These are phyloP conservation scores for Marasmius sp. DNA, from an alignment of 1,284 basidiomycete genomes.

Conservation along the genomic window DNA sequence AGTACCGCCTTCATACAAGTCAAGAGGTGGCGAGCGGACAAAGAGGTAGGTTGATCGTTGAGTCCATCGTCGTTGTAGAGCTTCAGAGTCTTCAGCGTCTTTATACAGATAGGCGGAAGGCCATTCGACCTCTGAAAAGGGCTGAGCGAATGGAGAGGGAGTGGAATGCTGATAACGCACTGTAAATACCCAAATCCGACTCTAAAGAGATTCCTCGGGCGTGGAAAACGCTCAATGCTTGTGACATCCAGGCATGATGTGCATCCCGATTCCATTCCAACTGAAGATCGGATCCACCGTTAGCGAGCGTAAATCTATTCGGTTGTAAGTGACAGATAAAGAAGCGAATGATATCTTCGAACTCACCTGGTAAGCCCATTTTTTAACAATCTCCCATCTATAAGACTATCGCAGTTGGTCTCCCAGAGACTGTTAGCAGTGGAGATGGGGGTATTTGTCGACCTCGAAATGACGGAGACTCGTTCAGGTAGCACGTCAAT, in stretches of 20 bases:
- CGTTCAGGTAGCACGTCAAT: not conserved
- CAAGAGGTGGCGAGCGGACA: not conserved
- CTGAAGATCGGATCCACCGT: not conserved
- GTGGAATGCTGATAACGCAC: not conserved
- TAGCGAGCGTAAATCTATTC: not conserved
- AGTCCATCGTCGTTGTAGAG: not conserved
- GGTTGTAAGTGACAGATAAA: no score
- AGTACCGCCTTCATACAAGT: no score
- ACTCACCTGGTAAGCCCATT: no score
- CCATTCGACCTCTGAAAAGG: not conserved
- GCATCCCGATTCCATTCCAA: not conserved
- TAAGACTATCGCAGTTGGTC: no score
- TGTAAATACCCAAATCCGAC: not conserved
- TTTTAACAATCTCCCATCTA: no score
- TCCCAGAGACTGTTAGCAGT: no score
- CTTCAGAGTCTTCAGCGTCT: not conserved
- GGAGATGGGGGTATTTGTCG: no score
- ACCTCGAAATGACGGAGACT: no score
- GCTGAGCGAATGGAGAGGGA: not conserved
- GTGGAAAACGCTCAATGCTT: not conserved
- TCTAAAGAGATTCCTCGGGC: not conserved
- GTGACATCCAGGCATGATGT: not conserved
- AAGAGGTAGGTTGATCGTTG: not conserved
- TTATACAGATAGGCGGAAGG: not conserved
- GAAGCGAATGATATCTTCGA: no score